These are phyloP conservation scores for Ilyonectria destructans DNA, from an alignment of 2,329 filamentous ascomycete species.

Conservation along the genomic window DNA sequence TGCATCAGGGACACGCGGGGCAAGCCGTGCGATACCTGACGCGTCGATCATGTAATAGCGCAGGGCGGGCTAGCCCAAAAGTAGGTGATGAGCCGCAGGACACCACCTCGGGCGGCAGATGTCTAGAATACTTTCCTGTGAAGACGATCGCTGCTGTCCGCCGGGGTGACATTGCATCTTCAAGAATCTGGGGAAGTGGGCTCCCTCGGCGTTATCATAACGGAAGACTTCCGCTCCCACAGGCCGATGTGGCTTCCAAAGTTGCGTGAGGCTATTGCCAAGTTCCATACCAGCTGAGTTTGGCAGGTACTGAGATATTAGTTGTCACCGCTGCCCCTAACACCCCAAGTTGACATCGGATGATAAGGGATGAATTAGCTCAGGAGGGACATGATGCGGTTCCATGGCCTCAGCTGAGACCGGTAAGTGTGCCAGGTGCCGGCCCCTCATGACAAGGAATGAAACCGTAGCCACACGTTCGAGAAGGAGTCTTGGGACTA, in stretches of 20 bases:
- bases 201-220: conserved; percentile 7
- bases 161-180: conserved; percentile 11
- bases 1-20: not conserved
- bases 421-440: not conserved
- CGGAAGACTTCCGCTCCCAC: conserved; percentile 26
- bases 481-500: not conserved
- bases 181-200: conserved; percentile 9
- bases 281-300: conserved; percentile 1
- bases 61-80: conserved; percentile 4
- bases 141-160: conserved; percentile 11
- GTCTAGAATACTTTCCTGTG: not conserved
- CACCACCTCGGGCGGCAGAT: not conserved
- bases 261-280: conserved; percentile 2
- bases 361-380: not conserved
- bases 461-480: not conserved
- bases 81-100: conserved; percentile 16
- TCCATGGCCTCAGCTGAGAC: not conserved
- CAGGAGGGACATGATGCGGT: not conserved
- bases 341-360: not conserved
- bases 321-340: not conserved
- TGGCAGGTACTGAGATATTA: not conserved
- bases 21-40: conserved; percentile 5
- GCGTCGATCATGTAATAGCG: conserved; percentile 17
- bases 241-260: not conserved
- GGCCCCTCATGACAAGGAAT: not conserved